Percentiles rank a stretch among this genome's conserved stretches.
Evolutionary conservation across 2,329 filamentous ascomycete genomes (phyloP).

Genomic region (Nigrograna mackinnonii): DNA sequence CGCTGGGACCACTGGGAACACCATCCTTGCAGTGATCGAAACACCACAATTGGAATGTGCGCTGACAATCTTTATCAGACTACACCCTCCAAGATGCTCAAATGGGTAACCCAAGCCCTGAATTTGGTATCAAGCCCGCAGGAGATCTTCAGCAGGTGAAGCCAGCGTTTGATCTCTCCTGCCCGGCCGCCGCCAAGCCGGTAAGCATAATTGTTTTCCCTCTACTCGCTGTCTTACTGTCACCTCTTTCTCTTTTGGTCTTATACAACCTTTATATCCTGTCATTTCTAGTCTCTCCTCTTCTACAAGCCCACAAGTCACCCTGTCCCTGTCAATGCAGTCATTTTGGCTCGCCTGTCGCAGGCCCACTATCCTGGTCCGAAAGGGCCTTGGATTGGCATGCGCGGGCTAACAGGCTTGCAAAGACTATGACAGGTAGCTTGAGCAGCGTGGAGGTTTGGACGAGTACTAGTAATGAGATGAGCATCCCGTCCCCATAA

Average conservation of each 20-base stretch:
- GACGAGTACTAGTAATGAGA: conserved; percentile 7
- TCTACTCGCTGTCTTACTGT: conserved; percentile 18
- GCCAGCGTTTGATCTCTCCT: conserved; percentile 40
- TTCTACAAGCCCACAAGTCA: conserved; percentile 13
- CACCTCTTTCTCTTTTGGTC: conserved; percentile 20
- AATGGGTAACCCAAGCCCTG: conserved; percentile 64
- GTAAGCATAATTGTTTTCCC: conserved; percentile 27
- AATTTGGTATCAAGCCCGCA: conserved; percentile 70
- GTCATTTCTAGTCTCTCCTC: conserved; percentile 14
- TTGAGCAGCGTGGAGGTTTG: conserved; percentile 13
- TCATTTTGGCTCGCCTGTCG: conserved; percentile 6
- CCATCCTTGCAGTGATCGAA: too few relatives aligned
- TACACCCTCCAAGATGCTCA: conserved; percentile 74
- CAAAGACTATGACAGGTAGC: conserved; percentile 21
- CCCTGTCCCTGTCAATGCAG: conserved; percentile 15
- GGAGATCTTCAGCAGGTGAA: conserved; percentile 31
- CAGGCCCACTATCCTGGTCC: conserved; percentile 14
- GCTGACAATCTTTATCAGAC: too few relatives aligned
- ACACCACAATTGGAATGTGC: too few relatives aligned
- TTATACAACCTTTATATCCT: conserved; percentile 22
- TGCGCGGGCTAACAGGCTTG: conserved; percentile 29
- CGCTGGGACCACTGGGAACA: too few relatives aligned
- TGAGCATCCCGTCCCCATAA: too few relatives aligned
- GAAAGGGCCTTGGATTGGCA: conserved; percentile 17
- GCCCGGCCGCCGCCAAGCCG: conserved; percentile 28